Conservation (phyloP, 352 stramenopile species). For the Pythium rhizo-oryzae region DNA sequence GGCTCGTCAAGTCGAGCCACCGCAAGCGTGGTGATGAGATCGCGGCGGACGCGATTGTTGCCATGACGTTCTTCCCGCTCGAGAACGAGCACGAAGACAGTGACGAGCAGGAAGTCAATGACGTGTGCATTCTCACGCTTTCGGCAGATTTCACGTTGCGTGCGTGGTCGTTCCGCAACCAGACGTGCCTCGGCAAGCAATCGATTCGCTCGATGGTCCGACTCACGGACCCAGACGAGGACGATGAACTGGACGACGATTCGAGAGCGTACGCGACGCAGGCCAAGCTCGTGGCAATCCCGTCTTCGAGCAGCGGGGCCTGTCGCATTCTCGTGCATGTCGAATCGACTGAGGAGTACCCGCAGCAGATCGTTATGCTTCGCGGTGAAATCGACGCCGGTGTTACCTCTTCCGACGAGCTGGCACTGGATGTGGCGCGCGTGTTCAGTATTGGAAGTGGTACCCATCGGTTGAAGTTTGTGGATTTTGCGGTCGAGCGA, state of each 20-base stretch:
- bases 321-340: constrained; percentile 69
- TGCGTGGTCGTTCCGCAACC: constrained; percentile 68
- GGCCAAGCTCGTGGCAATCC: constrained; percentile 63
- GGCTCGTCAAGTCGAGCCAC: constrained; percentile 55
- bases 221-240: constrained; percentile 32
- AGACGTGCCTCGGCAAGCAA: constrained; percentile 69
- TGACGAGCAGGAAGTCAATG: constrained; percentile 46
- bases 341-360: constrained; percentile 55
- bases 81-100: constrained; percentile 49
- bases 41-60: constrained; percentile 40
- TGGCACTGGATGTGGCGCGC: constrained; percentile 50
- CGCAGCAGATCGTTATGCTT: constrained; percentile 64
- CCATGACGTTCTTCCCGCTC: constrained; percentile 66
- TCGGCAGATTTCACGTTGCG: constrained; percentile 67
- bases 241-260: constrained; percentile 34
- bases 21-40: constrained; percentile 44
- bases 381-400: constrained; percentile 48
- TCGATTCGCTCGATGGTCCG: constrained; percentile 45
- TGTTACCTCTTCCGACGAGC: constrained; percentile 33
- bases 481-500: constrained; percentile 75
- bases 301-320: constrained; percentile 54
- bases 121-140: constrained; percentile 72
- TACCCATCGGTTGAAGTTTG: constrained; percentile 58
- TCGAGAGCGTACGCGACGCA: constrained; percentile 41
- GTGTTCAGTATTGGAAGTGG: constrained; percentile 48